Percentiles rank a stretch among this genome's conserved stretches.
Evolutionary conservation across 73 alveolate genomes (phyloP).

Genomic region (Uronychia binucleata): DNA sequence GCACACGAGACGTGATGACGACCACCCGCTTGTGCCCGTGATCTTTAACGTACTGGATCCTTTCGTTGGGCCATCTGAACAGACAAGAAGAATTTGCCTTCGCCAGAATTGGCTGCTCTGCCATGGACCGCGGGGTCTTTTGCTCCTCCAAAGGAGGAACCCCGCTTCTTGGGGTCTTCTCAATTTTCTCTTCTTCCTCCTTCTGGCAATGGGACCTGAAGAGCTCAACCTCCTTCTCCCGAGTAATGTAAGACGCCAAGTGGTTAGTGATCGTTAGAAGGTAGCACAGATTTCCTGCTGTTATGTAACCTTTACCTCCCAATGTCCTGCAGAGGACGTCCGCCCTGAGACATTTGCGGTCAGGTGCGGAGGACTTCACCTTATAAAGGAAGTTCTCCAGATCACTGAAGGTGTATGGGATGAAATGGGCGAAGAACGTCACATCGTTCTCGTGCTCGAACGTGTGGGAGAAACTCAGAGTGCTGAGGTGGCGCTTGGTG

Average conservation of each 20-base stretch:
- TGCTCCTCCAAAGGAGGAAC: too few relatives aligned
- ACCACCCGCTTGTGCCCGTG: constrained; percentile 82
- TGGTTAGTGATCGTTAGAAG: constrained; percentile 54
- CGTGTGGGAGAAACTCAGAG: constrained; percentile 79
- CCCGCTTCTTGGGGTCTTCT: background rate
- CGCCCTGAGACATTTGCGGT: constrained; percentile 14
- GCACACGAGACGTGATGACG: constrained; percentile 76
- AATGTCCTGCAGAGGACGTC: constrained; percentile 50
- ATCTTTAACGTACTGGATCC: constrained; percentile 34
- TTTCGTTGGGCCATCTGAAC: background rate
- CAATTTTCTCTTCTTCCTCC: background rate
- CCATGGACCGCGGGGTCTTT: background rate
- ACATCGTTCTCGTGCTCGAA: constrained; percentile 81
- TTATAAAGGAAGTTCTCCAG: constrained; percentile 36
- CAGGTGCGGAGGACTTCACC: background rate
- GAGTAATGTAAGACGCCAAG: constrained; percentile 23
- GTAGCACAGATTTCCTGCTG: constrained; percentile 34
- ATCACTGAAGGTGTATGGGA: constrained; percentile 85
- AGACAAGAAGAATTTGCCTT: background rate
- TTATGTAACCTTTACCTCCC: constrained; percentile 3
- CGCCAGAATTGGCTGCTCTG: background rate
- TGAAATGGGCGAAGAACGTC: constrained; percentile 82
- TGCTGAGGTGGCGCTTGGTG: background rate
- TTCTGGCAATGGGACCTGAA: background rate
- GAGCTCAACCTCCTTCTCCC: background rate